A percentile compares a stretch with the other conserved stretches of the same genome.
phyloP scores from a whole-genome alignment of 805 yeast genomes.

The Schwanniomyces sp. region DNA sequence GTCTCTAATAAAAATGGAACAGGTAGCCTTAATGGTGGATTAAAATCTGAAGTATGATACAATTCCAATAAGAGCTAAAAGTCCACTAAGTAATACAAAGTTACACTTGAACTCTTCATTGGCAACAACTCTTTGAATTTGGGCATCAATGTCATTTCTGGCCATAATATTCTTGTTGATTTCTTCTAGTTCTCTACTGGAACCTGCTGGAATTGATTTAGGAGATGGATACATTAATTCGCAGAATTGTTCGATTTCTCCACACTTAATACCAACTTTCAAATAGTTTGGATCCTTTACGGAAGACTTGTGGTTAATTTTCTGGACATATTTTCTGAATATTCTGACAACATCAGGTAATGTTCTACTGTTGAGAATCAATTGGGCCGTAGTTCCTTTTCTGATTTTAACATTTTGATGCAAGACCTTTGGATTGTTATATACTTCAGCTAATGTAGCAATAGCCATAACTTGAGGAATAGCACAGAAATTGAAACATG shows the following conservation, averaged over 20 bases:
- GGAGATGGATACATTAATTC: slow-evolving; percentile 68
- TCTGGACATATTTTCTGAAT: slow-evolving; percentile 70
- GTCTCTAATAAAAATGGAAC: not conserved
- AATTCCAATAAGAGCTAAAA: slow-evolving; percentile 6
- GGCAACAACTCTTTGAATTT: slow-evolving; percentile 5
- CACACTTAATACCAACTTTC: slow-evolving; percentile 79
- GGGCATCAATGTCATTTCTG: slow-evolving; percentile 42
- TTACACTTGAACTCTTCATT: slow-evolving; percentile 16
- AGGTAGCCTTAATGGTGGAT: not conserved
- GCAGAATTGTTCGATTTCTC: slow-evolving; percentile 84
- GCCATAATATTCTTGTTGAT: slow-evolving; percentile 33
- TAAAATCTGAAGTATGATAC: slow-evolving; percentile 1
- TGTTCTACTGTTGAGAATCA: slow-evolving; percentile 73
- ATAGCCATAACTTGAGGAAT: slow-evolving; percentile 99
- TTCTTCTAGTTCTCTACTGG: slow-evolving; percentile 32
- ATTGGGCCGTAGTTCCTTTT: slow-evolving; percentile 79
- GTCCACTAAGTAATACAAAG: slow-evolving; percentile 11
- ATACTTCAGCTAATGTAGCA: slow-evolving; percentile 85
- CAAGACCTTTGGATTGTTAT: slow-evolving; percentile 75
- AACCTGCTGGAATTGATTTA: slow-evolving; percentile 55
- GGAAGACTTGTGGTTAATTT: slow-evolving; percentile 74
- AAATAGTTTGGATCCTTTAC: slow-evolving; percentile 86
- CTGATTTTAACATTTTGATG: slow-evolving; percentile 79
- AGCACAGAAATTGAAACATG: slow-evolving; percentile 88
- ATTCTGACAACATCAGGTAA: slow-evolving; percentile 74